Percentiles rank a stretch among this genome's conserved stretches.
Conservation (phyloP, 768 basidiomycete species). For the Tulasnella sp. region DNA sequence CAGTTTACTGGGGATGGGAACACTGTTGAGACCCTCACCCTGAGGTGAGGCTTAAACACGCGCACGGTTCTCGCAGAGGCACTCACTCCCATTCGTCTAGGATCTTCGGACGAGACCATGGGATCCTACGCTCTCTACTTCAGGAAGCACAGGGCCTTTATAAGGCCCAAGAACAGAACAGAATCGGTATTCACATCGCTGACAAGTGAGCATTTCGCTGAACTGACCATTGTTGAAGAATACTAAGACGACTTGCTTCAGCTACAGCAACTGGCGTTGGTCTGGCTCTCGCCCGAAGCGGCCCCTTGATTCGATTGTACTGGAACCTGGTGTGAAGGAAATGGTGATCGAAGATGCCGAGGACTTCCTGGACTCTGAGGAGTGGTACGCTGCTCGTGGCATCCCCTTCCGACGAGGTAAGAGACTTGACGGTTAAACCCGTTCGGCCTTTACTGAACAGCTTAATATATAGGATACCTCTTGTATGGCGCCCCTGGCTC, state of each 20-base stretch:
- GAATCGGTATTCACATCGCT: conserved; percentile 39
- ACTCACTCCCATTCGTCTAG: conserved; percentile 20
- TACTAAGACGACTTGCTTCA: conserved; percentile 17
- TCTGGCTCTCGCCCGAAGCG: conserved; percentile 52
- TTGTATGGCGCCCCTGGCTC: conserved; percentile 58
- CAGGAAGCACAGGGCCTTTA: conserved; percentile 43
- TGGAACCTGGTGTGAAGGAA: conserved; percentile 58
- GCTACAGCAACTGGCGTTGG: conserved; percentile 37
- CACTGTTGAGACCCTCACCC: conserved; percentile 13
- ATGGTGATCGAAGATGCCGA: conserved; percentile 51
- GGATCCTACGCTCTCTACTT: conserved; percentile 40
- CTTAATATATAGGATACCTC: conserved; percentile 24
- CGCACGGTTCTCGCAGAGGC: background rate
- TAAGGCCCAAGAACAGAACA: conserved; percentile 38
- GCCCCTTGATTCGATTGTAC: conserved; percentile 50
- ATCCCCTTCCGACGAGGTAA: conserved; percentile 76
- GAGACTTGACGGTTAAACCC: conserved; percentile 31
- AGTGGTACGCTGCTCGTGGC: conserved; percentile 63
- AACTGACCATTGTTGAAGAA: background rate
- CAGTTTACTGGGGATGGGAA: conserved; percentile 12
- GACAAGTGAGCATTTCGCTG: conserved; percentile 12
- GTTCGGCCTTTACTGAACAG: conserved; percentile 22
- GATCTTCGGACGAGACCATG: conserved; percentile 38
- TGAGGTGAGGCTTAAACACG: background rate
- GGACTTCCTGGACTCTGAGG: conserved; percentile 55